phyloP scores from a whole-genome alignment of 169 alveolate species.

The Miamiensis avidus region DNA sequence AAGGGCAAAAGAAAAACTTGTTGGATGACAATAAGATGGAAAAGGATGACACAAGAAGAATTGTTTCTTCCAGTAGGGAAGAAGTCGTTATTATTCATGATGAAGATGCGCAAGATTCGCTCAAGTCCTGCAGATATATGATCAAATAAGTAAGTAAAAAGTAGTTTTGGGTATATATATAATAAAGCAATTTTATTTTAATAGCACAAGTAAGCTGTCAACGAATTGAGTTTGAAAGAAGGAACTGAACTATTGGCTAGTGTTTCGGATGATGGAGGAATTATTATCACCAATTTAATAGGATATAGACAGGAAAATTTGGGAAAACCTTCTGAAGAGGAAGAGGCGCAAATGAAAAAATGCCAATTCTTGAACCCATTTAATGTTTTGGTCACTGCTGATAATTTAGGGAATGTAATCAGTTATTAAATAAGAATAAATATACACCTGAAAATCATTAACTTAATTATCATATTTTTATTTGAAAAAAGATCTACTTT shows the following conservation, averaged over 20 bases:
- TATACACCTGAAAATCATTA: not conserved
- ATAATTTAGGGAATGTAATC: constrained; percentile 45
- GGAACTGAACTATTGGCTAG: constrained; percentile 50
- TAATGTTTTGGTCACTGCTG: constrained; percentile 65
- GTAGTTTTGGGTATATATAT: no score
- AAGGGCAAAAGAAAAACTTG: no score
- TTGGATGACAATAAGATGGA: constrained; percentile 17
- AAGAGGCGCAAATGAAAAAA: constrained; percentile 58
- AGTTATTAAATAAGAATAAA: not conserved
- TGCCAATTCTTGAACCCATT: constrained; percentile 64
- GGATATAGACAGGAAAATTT: constrained; percentile 61
- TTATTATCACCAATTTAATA: constrained; percentile 68
- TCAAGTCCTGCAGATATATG: constrained; percentile 41
- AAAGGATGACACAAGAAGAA: constrained; percentile 35
- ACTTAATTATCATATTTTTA: not conserved
- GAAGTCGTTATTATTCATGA: constrained; percentile 43
- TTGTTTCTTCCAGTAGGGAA: constrained; percentile 41
- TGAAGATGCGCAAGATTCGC: constrained; percentile 43
- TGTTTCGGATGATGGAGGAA: constrained; percentile 74
- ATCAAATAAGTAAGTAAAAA: constrained; percentile 16
- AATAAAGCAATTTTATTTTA: no score
- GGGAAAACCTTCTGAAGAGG: constrained; percentile 34
- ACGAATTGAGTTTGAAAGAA: constrained; percentile 57
- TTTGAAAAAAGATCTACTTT: constrained; percentile 64
- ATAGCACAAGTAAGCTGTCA: constrained; percentile 55